Base-by-base conservation (phyloP, 768 basidiomycete genomes). In the Auricularia auricula-judae region DNA sequence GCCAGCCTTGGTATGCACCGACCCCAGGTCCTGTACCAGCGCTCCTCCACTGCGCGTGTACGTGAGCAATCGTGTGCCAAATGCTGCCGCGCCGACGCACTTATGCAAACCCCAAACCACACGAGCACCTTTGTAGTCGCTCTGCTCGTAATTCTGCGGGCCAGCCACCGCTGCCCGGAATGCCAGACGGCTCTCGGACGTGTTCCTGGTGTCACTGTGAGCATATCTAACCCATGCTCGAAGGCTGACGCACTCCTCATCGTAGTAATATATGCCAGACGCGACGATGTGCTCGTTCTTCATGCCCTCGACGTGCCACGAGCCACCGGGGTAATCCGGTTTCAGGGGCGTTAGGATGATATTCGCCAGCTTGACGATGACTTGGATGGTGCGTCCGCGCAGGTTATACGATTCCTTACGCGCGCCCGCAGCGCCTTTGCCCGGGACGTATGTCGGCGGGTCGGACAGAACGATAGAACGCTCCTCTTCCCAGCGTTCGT, bases 241-340 rank as follows among this genome's bases (percentile, higher is more conserved):
- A 73, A 72, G 72, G 47, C 71, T 68, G 36, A 16, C 39, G 3
- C 12, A 44, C 43, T 36, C 36, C 42, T 35, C 68, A 36, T 64
- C 65, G 64, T 66, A 68, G 44, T 71, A 71, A 61, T 71, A 68
- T 4, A 72, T 68, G 2, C 68, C 65, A 1, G 65, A 66, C 2
- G 71, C 66, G 8, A 72, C 67, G 7, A 72, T 72, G 21, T 36
- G 39, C 58, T 72, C 72, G 66, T 72, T 72, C n/a, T 36, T 35
- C 72, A 72, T 72, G 14, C 72, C 77, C 66, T 78, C 77, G 53
- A 77, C 71, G 65, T 78, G 77, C 77, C 77, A 78, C 4, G 67
- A 70, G 21, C 77, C 76, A 16, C 77, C 77, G 0, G 63, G 65
- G 67, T 77, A 78, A 3, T 69, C 66, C 0, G 77, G 77, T 60